Base-by-base conservation (phyloP, 2,329 filamentous ascomycete species). In the Cladophialophora exuberans region DNA sequence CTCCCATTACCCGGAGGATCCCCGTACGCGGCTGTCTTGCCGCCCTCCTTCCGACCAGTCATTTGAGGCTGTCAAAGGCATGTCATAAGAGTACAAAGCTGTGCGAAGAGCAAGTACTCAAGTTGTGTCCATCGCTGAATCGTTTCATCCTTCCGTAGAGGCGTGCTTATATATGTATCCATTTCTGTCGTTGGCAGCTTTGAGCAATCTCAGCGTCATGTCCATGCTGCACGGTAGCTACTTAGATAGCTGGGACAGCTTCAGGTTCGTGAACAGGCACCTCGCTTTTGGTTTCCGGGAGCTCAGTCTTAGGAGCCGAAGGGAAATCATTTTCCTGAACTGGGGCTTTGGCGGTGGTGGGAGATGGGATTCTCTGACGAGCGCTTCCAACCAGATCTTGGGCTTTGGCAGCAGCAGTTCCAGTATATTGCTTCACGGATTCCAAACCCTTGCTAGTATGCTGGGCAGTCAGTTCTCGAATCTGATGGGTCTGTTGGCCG, bases 331-430 rank as follows among this genome's bases (percentile, higher is more conserved):
- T 66, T 30, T 76, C 73, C 65, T 75, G 73, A 62, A 76, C 62
- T 6, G 70, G 64, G 76, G 73, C 50, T 18, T 60, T 60, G 54
- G 17, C 55, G 6, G 42, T 47, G 41, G 50, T 52, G 13, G 51
- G 52, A 17, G 56, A 50, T 31, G 63, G 54, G 61, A 67, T 70
- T 47, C 69, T 68, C 51, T 69, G 61, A 42, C 68, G 65, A 62
- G 70, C 69, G 36, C 43, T 46, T 43, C 52, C 54, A 35, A 61
- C 77, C 64, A 77, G 74, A 60, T 82, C 82, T 65, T 83, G 79
- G 35, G 83, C 84, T 73, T 84, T 83, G 66, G 74, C 71, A 57
- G 78, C 80, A 71, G 84, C 85, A 61, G 85, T 80, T 60, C 78
- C 79, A 47, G 84, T 79, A 58, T 84, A 83, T 62, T 76, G 77